Evolutionary conservation across 2,329 filamentous ascomycete species (phyloP).

Genomic region (Aspergillus sp.): DNA sequence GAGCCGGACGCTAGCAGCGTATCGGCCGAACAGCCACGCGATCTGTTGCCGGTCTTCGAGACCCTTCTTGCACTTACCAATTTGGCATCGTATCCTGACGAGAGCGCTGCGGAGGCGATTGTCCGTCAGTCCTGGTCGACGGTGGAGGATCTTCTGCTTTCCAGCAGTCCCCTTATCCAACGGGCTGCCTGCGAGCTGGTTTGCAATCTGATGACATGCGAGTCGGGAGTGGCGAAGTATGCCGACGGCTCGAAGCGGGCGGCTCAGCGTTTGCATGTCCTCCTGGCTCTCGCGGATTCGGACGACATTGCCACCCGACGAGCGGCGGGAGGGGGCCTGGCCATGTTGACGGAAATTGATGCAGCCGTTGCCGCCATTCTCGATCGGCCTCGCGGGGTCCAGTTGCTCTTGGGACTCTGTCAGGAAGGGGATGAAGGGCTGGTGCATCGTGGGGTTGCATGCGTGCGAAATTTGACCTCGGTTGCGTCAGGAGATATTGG

Average conservation of each 20-base stretch:
- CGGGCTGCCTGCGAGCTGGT: conserved; percentile 85
- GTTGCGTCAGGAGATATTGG: conserved; percentile 64
- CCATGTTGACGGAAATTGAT: conserved; percentile 78
- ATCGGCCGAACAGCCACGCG: conserved; percentile 56
- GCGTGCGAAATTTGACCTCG: conserved; percentile 69
- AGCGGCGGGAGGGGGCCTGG: conserved; percentile 84
- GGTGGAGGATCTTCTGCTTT: conserved; percentile 81
- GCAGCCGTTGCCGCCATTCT: conserved; percentile 70
- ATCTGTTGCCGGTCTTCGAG: conserved; percentile 88
- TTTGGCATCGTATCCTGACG: conserved; percentile 65
- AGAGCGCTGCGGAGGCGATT: conserved; percentile 62
- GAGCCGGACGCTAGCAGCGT: conserved; percentile 60
- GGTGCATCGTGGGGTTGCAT: conserved; percentile 69
- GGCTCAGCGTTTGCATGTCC: conserved; percentile 72
- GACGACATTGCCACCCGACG: conserved; percentile 76
- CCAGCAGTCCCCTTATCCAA: conserved; percentile 70
- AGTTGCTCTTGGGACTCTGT: conserved; percentile 78
- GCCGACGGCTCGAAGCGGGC: conserved; percentile 62
- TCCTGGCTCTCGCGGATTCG: conserved; percentile 83
- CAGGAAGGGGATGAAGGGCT: conserved; percentile 60
- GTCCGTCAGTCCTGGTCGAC: conserved; percentile 71
- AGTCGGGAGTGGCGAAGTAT: conserved; percentile 46
- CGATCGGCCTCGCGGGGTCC: conserved; percentile 67
- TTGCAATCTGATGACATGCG: conserved; percentile 70
- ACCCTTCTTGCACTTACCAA: conserved; percentile 90